Percentiles rank a stretch among this genome's conserved stretches.
These are phyloP conservation scores for Kalmusia sp. DNA, from an alignment of 2,329 filamentous ascomycete genomes.

Conservation along the genomic window DNA sequence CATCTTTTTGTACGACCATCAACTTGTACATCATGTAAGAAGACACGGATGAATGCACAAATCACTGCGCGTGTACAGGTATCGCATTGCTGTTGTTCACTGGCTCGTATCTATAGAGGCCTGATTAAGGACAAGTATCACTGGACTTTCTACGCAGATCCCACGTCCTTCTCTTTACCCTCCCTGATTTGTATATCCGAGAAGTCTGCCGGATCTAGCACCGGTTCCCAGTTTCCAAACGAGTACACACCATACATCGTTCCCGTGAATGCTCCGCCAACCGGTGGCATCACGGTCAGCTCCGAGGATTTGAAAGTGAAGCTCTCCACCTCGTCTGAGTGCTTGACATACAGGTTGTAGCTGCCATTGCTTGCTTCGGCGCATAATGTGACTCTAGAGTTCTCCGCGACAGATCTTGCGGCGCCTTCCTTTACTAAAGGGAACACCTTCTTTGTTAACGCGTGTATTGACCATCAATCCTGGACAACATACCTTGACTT, in stretches of 20 bases:
- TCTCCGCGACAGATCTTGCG: conserved; percentile 10
- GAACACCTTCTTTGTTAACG: too few species aligned
- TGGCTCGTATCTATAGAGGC: too few species aligned
- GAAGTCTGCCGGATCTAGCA: conserved; percentile 53
- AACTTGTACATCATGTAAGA: too few species aligned
- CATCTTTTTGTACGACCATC: too few species aligned
- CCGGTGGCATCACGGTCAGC: conserved; percentile 46
- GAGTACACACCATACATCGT: conserved; percentile 57
- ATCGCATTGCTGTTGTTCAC: too few species aligned
- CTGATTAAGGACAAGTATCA: too few species aligned
- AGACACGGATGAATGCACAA: too few species aligned
- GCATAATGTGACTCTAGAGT: conserved; percentile 3
- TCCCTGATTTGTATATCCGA: conserved; percentile 1
- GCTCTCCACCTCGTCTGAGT: conserved; percentile 25
- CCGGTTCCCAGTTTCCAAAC: conserved; percentile 51
- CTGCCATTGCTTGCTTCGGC: conserved; percentile 9
- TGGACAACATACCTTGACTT: not conserved
- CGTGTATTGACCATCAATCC: too few species aligned
- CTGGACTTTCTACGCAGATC: too few species aligned
- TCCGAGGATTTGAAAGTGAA: conserved; percentile 32
- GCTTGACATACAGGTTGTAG: conserved; percentile 13
- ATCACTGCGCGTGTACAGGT: too few species aligned
- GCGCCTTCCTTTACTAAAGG: not conserved
- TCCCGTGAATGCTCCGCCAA: conserved; percentile 53
- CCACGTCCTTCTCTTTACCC: not conserved